Base-by-base conservation (phyloP, 352 stramenopile genomes). In the Phytophthora hibernalis region DNA sequence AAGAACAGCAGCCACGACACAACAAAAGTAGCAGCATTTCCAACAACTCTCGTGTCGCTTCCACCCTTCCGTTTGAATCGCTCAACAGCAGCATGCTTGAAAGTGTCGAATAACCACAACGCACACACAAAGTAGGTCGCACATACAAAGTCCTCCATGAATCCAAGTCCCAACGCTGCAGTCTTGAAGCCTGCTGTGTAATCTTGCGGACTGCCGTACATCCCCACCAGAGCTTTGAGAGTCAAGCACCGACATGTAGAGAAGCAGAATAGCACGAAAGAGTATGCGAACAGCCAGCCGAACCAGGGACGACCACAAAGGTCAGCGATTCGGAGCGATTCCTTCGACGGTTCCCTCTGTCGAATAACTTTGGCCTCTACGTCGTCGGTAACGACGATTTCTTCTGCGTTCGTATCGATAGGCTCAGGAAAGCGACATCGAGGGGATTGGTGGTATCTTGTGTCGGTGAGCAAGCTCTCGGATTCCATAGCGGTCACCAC, bases 141-240 rank as follows among this genome's bases (percentile, higher is more conserved):
- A 37, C 70, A 78, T 21, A 75, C 57, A 10, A 72, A 68, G 53
- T 78, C 70, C 31, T 78, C 70, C 5, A 66, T 15, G 21, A 65
- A 54, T 15, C 70, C 66, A 12, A 76, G 48, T 37, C 56, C 54
- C 26, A 79, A 33, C 0, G 55, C 70, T 11, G 54, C 51, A 2
- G 62, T 11, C 38, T 72, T 69, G 30, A 61, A 54, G 1, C 21
- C n/a, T 2, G 24, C 10, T 1, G 28, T 75, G 28, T 71, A 52
- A 22, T 70, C 61, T 5, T 48, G 40, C 7, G 51, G 24, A 22
- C 20, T 48, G 8, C 61, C 61, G 37, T 71, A 68, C 67, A 67
- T 70, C 5, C 28, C 42, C 16, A 75, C 55, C 1, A 75, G 20
- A 11, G 53, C 44, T 18, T 62, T 49, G 22, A 75, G 61, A 5